Percentiles rank a stretch among this genome's conserved stretches.
phyloP scores from a whole-genome alignment of 1,139 yeast genomes.

The Hyphopichia wangnamkhiaoensis region DNA sequence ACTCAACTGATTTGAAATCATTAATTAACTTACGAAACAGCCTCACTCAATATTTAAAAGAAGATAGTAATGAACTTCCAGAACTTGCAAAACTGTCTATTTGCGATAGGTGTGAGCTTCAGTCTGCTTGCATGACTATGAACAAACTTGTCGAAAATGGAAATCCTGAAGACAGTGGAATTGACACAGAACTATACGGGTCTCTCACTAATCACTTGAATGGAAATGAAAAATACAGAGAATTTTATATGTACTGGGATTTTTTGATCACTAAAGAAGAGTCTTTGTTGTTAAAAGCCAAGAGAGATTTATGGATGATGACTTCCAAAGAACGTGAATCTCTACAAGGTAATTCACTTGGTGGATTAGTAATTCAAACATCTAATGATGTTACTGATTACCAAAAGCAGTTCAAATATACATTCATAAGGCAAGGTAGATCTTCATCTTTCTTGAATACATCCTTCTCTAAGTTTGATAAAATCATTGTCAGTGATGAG shows the following conservation, averaged over 20 bases:
- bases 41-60: slow-evolving; percentile 59
- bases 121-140: slow-evolving; percentile 67
- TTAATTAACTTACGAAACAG: slow-evolving; percentile 70
- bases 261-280: slow-evolving; percentile 74
- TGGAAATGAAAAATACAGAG: slow-evolving; percentile 34
- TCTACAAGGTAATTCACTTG: slow-evolving; percentile 59
- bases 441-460: slow-evolving; percentile 30
- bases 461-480: slow-evolving; percentile 53
- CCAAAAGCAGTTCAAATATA: slow-evolving; percentile 41
- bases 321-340: slow-evolving; percentile 62
- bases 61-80: slow-evolving; percentile 57
- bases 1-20: slow-evolving; percentile 57
- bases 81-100: slow-evolving; percentile 52
- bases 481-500: slow-evolving; percentile 77
- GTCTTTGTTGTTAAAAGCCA: slow-evolving; percentile 50
- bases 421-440: slow-evolving; percentile 38
- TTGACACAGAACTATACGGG: slow-evolving; percentile 45
- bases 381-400: slow-evolving; percentile 24
- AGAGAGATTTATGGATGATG: slow-evolving; percentile 70
- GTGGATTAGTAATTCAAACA: slow-evolving; percentile 41
- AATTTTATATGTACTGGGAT: slow-evolving; percentile 75
- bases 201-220: slow-evolving; percentile 53
- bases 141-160: slow-evolving; percentile 65
- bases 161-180: slow-evolving; percentile 47
- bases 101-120: slow-evolving; percentile 70